These are phyloP conservation scores for Ostreobium quekettii DNA, from an alignment of 139 green algal species.

Conservation along the genomic window DNA sequence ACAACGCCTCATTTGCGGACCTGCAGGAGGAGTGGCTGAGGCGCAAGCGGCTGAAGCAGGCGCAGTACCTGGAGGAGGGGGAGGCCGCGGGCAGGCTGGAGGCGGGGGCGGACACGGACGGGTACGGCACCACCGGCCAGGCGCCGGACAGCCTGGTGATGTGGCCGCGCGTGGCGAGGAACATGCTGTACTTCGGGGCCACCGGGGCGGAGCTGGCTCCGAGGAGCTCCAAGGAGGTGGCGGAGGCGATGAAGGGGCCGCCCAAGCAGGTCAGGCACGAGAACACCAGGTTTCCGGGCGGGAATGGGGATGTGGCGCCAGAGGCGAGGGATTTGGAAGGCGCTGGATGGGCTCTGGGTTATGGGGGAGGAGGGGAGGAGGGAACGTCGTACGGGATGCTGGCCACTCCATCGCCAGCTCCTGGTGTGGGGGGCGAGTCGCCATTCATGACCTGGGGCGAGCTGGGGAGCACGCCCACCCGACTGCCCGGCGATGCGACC, in stretches of 20 bases:
- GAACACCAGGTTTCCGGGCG: slow-evolving; percentile 42
- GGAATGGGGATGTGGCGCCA: slow-evolving; percentile 3
- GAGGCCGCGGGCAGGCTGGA: slow-evolving; percentile 27
- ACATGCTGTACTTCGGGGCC: slow-evolving; percentile 61
- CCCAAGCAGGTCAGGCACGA: slow-evolving; percentile 53
- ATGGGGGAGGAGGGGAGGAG: background rate
- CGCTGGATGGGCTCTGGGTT: background rate
- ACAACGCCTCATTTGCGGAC: slow-evolving; percentile 72
- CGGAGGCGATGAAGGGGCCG: slow-evolving; percentile 39
- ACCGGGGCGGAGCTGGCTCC: slow-evolving; percentile 30
- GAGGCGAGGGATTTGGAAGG: background rate
- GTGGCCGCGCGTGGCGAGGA: slow-evolving; percentile 48
- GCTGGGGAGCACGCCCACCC: slow-evolving; percentile 64
- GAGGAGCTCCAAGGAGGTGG: slow-evolving; percentile 39
- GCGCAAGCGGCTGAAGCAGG: slow-evolving; percentile 22
- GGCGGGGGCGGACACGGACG: slow-evolving; percentile 37
- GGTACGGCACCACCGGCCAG: slow-evolving; percentile 67
- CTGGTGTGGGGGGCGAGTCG: slow-evolving; percentile 33
- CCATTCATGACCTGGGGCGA: slow-evolving; percentile 86
- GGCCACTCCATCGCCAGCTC: slow-evolving; percentile 40
- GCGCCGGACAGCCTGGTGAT: slow-evolving; percentile 37
- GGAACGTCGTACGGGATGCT: slow-evolving; percentile 29
- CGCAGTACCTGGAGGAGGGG: slow-evolving; percentile 42
- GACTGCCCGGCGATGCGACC: slow-evolving; percentile 37
- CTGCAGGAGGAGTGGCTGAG: slow-evolving; percentile 18